Evolutionary conservation across 305 asterid species (phyloP).

Genomic region (Solanum chacoense): DNA sequence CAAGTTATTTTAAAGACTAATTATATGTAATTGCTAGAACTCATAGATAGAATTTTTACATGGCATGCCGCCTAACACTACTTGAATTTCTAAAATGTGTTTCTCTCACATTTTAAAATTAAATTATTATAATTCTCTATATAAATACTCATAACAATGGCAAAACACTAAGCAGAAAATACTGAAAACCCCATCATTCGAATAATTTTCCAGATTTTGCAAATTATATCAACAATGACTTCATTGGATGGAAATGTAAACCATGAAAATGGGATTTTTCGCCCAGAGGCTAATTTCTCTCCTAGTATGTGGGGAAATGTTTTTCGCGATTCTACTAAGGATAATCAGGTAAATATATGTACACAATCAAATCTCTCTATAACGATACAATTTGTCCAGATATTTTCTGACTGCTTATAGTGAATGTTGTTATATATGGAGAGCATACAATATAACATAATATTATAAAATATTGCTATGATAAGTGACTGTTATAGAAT

Average conservation of each 20-base stretch:
- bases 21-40: not conserved
- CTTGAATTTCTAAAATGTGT: not conserved
- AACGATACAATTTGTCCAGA: not conserved
- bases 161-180: not conserved
- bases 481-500: not conserved
- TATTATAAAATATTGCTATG: not conserved
- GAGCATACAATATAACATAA: not conserved
- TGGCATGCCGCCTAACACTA: not conserved
- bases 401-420: not conserved
- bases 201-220: not conserved
- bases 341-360: not conserved
- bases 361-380: not conserved
- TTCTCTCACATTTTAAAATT: not conserved
- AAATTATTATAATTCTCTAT: not conserved
- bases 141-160: not conserved
- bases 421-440: not conserved
- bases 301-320: not conserved
- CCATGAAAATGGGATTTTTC: not conserved
- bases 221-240: not conserved
- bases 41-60: not conserved
- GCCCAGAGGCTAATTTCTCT: not conserved
- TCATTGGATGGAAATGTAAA: not conserved
- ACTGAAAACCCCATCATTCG: not conserved
- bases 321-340: not conserved
- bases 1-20: not conserved